Evolutionary conservation across 2,329 filamentous ascomycete genomes (phyloP).

Genomic region (Epichloe hybrida): DNA sequence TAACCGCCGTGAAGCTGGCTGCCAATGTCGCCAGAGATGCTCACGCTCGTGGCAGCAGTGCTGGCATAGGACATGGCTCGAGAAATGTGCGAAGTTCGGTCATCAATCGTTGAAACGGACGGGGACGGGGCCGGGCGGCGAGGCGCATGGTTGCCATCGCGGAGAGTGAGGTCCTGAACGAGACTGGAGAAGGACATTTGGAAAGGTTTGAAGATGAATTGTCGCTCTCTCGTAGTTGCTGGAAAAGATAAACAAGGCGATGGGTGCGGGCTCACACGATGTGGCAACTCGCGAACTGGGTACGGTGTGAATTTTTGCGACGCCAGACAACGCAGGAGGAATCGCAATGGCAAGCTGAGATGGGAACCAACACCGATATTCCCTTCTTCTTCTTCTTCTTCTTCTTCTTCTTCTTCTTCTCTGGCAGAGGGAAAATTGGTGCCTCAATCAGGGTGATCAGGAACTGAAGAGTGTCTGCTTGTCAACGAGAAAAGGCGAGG

Average conservation of each 20-base stretch:
- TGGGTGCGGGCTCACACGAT: not conserved
- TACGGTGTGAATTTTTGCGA: not conserved
- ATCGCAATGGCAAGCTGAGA: not conserved
- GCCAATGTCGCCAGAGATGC: constrained; percentile 61
- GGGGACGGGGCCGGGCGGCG: constrained; percentile 32
- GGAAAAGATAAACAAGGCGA: not conserved
- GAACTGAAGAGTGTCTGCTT: not conserved
- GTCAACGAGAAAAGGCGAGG: not conserved
- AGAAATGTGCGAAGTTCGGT: constrained; percentile 47
- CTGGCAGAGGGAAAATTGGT: not conserved
- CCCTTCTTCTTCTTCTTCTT: too few relatives aligned
- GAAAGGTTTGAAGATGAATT: not conserved
- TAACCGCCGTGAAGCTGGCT: constrained; percentile 77
- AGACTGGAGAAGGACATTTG: constrained; percentile 58
- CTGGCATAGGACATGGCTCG: constrained; percentile 53
- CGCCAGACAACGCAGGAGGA: not conserved
- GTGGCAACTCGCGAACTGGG: too few relatives aligned
- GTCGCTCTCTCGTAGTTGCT: too few relatives aligned
- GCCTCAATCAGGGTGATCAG: not conserved
- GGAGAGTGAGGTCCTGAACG: constrained; percentile 49
- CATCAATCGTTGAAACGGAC: constrained; percentile 44
- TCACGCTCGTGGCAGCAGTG: constrained; percentile 54
- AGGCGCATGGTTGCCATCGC: constrained; percentile 33
- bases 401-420: too few relatives aligned
- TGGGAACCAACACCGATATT: too few relatives aligned